Conservation (phyloP, 75 land plant genomes). For the Isoetes taiwanensis region DNA sequence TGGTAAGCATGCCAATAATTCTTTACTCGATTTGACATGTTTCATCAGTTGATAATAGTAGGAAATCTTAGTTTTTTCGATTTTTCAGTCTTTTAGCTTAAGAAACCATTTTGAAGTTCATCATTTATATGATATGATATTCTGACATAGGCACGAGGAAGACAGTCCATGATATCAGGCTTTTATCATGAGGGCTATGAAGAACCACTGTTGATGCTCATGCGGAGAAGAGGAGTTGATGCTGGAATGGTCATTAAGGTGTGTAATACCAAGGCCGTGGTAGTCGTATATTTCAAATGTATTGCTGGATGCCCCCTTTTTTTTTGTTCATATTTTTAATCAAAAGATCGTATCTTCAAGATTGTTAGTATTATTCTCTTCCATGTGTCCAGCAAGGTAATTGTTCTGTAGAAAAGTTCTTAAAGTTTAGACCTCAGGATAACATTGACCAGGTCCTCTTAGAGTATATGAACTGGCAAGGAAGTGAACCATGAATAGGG, state of each 20-base stretch:
- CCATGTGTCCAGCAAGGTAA: too few species aligned
- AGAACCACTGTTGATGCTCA: slow-evolving; percentile 78
- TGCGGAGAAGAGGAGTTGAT: slow-evolving; percentile 92
- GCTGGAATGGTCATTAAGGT: slow-evolving; percentile 96
- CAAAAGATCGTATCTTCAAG: too few species aligned
- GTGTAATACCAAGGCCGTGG: background rate
- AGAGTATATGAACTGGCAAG: too few species aligned
- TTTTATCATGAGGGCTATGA: slow-evolving; percentile 94
- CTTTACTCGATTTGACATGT: background rate
- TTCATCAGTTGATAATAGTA: background rate
- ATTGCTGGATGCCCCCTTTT: too few species aligned
- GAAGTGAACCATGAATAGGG: too few species aligned
- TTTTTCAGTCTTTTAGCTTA: background rate
- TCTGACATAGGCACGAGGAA: slow-evolving; percentile 46
- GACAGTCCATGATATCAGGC: slow-evolving; percentile 79
- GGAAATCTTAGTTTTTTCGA: background rate
- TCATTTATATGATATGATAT: background rate
- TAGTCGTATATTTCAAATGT: background rate
- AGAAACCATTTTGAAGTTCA: background rate
- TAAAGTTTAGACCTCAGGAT: too few species aligned
- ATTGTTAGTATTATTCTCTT: too few species aligned
- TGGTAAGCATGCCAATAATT: slow-evolving; percentile 27
- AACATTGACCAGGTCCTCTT: too few species aligned
- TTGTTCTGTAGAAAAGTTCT: too few species aligned
- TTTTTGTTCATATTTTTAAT: too few species aligned